Evolutionary conservation across 192 early-diverging fungal genomes (phyloP), one percentile per base, ranked within the genome.

Genomic region (Coemansia sp.): DNA sequence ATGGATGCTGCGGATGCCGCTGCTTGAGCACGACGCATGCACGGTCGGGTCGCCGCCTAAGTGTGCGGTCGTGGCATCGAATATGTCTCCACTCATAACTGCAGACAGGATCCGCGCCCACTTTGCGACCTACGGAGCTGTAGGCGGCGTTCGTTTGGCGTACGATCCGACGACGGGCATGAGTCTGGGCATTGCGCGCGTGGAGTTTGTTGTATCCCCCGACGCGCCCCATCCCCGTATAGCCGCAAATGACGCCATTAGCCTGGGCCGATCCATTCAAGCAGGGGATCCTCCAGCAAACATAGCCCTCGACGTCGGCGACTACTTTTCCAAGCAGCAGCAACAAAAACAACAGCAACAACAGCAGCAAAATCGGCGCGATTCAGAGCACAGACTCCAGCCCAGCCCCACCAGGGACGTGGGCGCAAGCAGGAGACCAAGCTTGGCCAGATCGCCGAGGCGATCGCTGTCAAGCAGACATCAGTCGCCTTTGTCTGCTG

Each of bases 101-200:
- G 6, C 60, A 9, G 71, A 74, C 47, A 65, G 75, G 39, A 61
- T 83, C 47, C 65, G 69, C 4, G 46, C 67, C 9, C 76, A 75
- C 48, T 79, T 78, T 67, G 50, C 58, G 34, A 29, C 55, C 16
- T 83, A 69, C 49, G 81, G 81, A 6, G 69, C 69, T 6, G 68
- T 83, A 28, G 64, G 66, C 29, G 39, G 58, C 4, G 57, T 83
- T 7, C 65, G 69, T 20, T 60, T 83, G 25, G 81, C 58, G 2
- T 70, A 71, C 36, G 76, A 75, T 39, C 76, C 69, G 24, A 67
- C 69, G 11, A 83, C 82, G 5, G 82, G 82, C 14, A 68, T 71
- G 62, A 79, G 82, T 25, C 61, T 83, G 45, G 82, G 82, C 2
- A 50, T 83, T 56, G 82, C 82, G 18, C 62, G 67, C 3, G 32